A percentile compares a stretch with the other conserved stretches of the same genome.
Conservation (phyloP, 805 yeast genomes). For the Saccharomycopsis javanensis region DNA sequence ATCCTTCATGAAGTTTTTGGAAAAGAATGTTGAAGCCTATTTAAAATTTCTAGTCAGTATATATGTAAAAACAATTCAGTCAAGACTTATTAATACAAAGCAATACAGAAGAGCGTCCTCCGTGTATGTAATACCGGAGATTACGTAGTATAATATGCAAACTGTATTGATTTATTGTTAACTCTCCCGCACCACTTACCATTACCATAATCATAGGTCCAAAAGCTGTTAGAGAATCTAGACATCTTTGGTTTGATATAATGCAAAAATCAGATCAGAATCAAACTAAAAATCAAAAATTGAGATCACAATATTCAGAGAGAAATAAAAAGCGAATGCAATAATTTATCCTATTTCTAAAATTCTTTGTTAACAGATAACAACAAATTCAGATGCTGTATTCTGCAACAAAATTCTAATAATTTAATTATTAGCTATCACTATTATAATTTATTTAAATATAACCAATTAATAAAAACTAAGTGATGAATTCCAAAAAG, state of each 20-base stretch:
- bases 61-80: too few species aligned
- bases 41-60: background rate
- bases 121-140: background rate
- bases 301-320: background rate
- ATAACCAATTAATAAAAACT: too few species aligned
- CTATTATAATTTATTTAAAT: too few species aligned
- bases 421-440: too few species aligned
- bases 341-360: too few species aligned
- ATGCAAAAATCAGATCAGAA: background rate
- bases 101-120: background rate
- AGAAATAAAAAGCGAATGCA: too few species aligned
- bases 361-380: too few species aligned
- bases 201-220: conserved; percentile 60
- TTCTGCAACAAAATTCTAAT: too few species aligned
- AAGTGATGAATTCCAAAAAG: background rate
- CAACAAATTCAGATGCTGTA: too few species aligned
- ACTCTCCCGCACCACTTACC: conserved; percentile 31
- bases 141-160: too few species aligned
- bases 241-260: conserved; percentile 25
- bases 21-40: conserved; percentile 42
- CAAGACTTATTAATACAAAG: background rate
- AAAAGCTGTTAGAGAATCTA: conserved; percentile 66
- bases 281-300: background rate
- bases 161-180: too few species aligned
- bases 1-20: conserved; percentile 42